phyloP scores from a whole-genome alignment of 2,329 filamentous ascomycete genomes.

The Talaromyces sp. region DNA sequence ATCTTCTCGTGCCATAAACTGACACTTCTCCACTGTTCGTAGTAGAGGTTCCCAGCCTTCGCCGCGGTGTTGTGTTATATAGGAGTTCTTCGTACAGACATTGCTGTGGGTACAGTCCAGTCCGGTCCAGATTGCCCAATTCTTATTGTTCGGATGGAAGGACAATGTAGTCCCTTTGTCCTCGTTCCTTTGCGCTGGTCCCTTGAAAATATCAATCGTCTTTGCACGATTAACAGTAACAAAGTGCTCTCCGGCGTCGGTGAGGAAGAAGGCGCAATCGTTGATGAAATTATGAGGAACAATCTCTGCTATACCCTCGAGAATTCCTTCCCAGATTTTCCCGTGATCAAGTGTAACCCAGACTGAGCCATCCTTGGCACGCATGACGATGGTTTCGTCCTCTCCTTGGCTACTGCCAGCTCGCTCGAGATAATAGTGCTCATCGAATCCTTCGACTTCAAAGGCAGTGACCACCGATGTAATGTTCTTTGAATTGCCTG shows the following conservation, averaged over 20 bases:
- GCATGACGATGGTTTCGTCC: conserved; percentile 69
- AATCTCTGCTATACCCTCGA: conserved; percentile 65
- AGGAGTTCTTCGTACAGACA: conserved; percentile 67
- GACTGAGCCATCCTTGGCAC: conserved; percentile 54
- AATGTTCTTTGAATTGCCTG: conserved; percentile 57
- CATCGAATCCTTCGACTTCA: conserved; percentile 48
- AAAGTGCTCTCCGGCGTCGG: conserved; percentile 59
- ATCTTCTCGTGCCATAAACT: conserved; percentile 69
- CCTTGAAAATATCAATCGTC: conserved; percentile 66
- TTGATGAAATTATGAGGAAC: conserved; percentile 74
- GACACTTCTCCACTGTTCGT: conserved; percentile 71
- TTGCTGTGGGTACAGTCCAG: conserved; percentile 57
- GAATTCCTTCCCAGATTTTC: conserved; percentile 70
- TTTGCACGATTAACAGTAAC: conserved; percentile 78
- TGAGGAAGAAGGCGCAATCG: conserved; percentile 82
- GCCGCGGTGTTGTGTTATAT: conserved; percentile 72
- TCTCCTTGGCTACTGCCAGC: conserved; percentile 55
- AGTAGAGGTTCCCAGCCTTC: conserved; percentile 69
- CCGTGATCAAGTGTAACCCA: conserved; percentile 80
- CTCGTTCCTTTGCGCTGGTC: conserved; percentile 55
- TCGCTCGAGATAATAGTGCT: conserved; percentile 73
- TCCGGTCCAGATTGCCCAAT: conserved; percentile 91
- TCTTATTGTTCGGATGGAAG: conserved; percentile 79
- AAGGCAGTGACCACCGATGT: conserved; percentile 57
- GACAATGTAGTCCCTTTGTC: conserved; percentile 51